These are phyloP conservation scores for Kokia cookei DNA, from an alignment of 441 rosid genomes.

Conservation along the genomic window DNA sequence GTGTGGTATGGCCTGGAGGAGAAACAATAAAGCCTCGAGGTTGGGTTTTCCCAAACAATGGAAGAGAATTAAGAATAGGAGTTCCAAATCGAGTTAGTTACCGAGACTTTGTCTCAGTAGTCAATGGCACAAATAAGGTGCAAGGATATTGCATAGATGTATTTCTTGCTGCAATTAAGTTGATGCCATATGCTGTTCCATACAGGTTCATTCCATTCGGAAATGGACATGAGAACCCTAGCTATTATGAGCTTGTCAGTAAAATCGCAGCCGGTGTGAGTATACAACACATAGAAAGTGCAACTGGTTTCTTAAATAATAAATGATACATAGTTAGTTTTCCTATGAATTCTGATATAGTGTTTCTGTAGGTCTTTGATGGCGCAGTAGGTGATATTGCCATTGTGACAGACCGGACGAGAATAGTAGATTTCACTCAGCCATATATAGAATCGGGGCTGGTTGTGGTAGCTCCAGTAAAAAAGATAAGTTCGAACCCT, in stretches of 20 bases:
- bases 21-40: conserved; percentile 64
- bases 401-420: conserved; percentile 70
- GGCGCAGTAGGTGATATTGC: conserved; percentile 83
- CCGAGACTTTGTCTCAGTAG: conserved; percentile 44
- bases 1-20: conserved; percentile 89
- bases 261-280: conserved; percentile 61
- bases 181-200: conserved; percentile 86
- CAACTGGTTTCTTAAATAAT: not conserved
- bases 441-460: conserved; percentile 93
- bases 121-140: conserved; percentile 33
- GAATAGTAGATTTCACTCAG: conserved; percentile 77
- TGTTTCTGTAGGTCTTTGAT: conserved; percentile 63
- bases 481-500: conserved; percentile 44
- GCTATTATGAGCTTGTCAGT: conserved; percentile 49
- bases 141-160: conserved; percentile 86
- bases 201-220: conserved; percentile 66
- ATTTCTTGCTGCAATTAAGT: conserved; percentile 60
- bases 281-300: conserved; percentile 12
- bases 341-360: conserved; percentile 5
- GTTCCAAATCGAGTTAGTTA: conserved; percentile 73
- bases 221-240: conserved; percentile 70
- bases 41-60: conserved; percentile 91
- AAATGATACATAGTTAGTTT: conserved; percentile 14
- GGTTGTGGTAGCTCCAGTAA: conserved; percentile 88
- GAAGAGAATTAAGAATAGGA: conserved; percentile 68